Conservation (phyloP, 441 rosid species). For the Corymbia citriodora region DNA sequence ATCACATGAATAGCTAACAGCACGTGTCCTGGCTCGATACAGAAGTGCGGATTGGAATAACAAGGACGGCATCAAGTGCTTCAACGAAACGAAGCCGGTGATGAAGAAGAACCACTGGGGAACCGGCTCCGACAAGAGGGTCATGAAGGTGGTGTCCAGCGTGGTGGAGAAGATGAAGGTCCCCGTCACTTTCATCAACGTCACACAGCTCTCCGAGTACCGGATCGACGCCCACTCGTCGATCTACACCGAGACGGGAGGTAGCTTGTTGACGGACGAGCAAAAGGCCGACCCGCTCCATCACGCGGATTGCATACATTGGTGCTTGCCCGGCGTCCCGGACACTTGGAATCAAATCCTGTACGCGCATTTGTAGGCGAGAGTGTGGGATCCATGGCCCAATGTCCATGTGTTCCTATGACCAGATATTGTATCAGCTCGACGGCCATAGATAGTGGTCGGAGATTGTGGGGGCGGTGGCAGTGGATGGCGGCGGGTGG, state of each 20-base stretch:
- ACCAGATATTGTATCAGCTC: background rate
- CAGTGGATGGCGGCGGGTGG: background rate
- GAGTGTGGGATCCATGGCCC: background rate
- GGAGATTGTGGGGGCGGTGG: background rate
- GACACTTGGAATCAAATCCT: constrained; percentile 86
- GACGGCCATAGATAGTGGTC: background rate
- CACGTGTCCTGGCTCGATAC: background rate
- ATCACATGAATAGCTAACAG: background rate
- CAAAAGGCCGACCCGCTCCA: constrained; percentile 56
- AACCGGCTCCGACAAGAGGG: constrained; percentile 48
- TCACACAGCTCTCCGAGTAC: constrained; percentile 83
- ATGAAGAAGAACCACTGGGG: constrained; percentile 71
- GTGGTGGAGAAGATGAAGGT: constrained; percentile 55
- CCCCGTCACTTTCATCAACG: constrained; percentile 59
- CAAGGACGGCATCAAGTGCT: background rate
- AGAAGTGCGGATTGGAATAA: constrained; percentile 45
- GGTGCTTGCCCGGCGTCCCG: constrained; percentile 92
- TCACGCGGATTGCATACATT: constrained; percentile 89
- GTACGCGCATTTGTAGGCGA: constrained; percentile 53
- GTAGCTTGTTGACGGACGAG: constrained; percentile 55
- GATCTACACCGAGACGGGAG: constrained; percentile 71
- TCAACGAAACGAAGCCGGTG: constrained; percentile 45
- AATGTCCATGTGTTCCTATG: background rate
- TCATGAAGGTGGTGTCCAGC: constrained; percentile 68
- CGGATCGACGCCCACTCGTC: constrained; percentile 81